Evolutionary conservation across 768 basidiomycete genomes (phyloP).

Genomic region (Mycena indigotica): DNA sequence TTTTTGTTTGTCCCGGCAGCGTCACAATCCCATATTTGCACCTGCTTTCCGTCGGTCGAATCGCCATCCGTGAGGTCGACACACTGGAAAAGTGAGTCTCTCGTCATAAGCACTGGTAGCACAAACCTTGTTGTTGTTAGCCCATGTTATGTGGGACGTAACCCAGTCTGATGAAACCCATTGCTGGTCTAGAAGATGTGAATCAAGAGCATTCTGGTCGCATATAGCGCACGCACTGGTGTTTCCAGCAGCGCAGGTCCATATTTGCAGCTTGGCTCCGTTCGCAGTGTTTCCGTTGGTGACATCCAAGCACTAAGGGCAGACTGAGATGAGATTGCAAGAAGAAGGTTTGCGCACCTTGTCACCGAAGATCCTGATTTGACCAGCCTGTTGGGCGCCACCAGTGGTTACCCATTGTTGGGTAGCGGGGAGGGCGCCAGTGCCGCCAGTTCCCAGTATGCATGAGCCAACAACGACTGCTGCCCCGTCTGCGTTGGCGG

Average conservation of each 20-base stretch:
- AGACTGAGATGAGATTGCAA: not conserved
- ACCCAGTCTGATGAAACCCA: not conserved
- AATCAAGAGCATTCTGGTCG: not conserved
- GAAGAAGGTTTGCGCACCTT: not conserved
- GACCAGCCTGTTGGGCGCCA: not conserved
- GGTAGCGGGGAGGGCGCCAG: not conserved
- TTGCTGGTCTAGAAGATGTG: not conserved
- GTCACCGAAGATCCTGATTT: constrained; percentile 1
- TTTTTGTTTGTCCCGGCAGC: not conserved
- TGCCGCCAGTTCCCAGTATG: not conserved
- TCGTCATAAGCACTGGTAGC: not conserved
- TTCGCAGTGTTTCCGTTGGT: constrained; percentile 20
- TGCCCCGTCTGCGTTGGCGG: constrained; percentile 2
- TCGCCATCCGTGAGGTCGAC: not conserved
- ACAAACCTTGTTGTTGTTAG: not conserved
- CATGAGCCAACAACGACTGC: constrained; percentile 1
- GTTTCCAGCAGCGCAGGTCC: constrained; percentile 20
- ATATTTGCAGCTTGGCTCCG: constrained; percentile 28
- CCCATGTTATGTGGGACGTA: not conserved
- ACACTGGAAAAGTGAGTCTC: not conserved
- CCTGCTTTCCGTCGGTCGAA: not conserved
- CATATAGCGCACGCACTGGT: not conserved
- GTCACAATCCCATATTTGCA: constrained; percentile 11
- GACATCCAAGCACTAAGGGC: constrained; percentile 23
- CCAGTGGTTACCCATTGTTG: not conserved